Percentiles rank a stretch among this genome's conserved stretches.
phyloP scores from a whole-genome alignment of 1,284 basidiomycete species.

The Tilletia horrida region DNA sequence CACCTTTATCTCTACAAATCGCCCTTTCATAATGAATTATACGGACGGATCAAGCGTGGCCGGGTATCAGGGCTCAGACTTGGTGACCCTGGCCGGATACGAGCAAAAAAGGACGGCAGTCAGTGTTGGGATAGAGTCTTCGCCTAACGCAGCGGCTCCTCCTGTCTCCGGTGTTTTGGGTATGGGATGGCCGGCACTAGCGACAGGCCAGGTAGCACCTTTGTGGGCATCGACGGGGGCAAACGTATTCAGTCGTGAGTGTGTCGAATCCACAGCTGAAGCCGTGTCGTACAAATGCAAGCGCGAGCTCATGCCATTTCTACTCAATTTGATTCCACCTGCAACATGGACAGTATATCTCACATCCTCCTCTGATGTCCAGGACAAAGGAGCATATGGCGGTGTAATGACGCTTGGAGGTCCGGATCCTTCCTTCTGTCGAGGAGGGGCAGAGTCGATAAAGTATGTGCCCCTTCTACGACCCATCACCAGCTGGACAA shows the following conservation, averaged over 20 bases:
- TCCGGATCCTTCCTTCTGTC: not conserved
- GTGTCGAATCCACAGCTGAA: too few species aligned
- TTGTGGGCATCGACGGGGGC: slow-evolving; percentile 64
- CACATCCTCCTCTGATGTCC: not conserved
- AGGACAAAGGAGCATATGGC: not conserved
- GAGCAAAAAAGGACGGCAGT: slow-evolving; percentile 53
- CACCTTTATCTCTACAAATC: not conserved
- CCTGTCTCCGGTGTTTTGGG: slow-evolving; percentile 58
- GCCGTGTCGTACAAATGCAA: too few species aligned
- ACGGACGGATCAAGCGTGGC: slow-evolving; percentile 69
- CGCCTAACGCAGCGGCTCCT: slow-evolving; percentile 47
- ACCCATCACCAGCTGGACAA: slow-evolving; percentile 54
- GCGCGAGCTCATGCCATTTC: too few species aligned
- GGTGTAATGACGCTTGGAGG: slow-evolving; percentile 2
- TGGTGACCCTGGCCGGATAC: slow-evolving; percentile 54
- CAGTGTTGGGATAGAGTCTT: slow-evolving; percentile 27
- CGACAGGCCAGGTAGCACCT: slow-evolving; percentile 60
- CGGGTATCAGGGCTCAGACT: slow-evolving; percentile 69
- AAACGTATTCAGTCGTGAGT: slow-evolving; percentile 42
- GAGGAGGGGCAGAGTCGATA: not conserved
- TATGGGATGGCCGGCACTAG: slow-evolving; percentile 54
- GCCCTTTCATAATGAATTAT: slow-evolving; percentile 71
- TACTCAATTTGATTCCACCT: too few species aligned
- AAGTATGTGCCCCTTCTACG: not conserved
- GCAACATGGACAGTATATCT: not conserved